phyloP scores from a whole-genome alignment of 2,329 filamentous ascomycete species.

The Fusarium equiseti region DNA sequence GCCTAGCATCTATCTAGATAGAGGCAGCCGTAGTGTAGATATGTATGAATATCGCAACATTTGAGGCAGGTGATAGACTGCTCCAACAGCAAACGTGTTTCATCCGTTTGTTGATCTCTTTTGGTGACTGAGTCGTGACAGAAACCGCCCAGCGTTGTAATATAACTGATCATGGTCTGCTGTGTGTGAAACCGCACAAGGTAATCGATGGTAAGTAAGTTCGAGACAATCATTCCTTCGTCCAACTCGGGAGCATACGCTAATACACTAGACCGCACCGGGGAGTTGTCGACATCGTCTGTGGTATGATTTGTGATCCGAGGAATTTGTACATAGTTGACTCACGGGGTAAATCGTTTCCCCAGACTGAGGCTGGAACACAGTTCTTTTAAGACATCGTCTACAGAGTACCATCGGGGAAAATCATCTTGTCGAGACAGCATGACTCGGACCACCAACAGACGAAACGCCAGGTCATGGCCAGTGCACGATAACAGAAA shows the following conservation, averaged over 20 bases:
- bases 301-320: slow-evolving; percentile 30
- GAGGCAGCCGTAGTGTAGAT: slow-evolving; percentile 26
- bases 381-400: slow-evolving; percentile 33
- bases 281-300: slow-evolving; percentile 24
- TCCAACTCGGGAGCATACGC: slow-evolving; percentile 20
- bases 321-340: slow-evolving; percentile 26
- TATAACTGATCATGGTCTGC: slow-evolving; percentile 4
- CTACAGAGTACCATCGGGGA: slow-evolving; percentile 22
- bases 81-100: slow-evolving; percentile 24
- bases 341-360: slow-evolving; percentile 31
- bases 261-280: slow-evolving; percentile 20
- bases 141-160: slow-evolving; percentile 23
- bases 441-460: slow-evolving; percentile 37
- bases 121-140: slow-evolving; percentile 10
- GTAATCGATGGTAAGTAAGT: not conserved
- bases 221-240: slow-evolving; percentile 14
- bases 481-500: slow-evolving; percentile 40
- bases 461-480: slow-evolving; percentile 32
- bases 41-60: slow-evolving; percentile 32
- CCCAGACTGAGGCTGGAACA: slow-evolving; percentile 41
- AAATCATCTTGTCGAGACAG: slow-evolving; percentile 30
- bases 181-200: slow-evolving; percentile 11
- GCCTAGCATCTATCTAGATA: slow-evolving; percentile 41
- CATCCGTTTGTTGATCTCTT: slow-evolving; percentile 14
- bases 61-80: slow-evolving; percentile 30